phyloP scores from a whole-genome alignment of 2,329 filamentous ascomycete genomes.

The Sclerotinia sclerotiorum region DNA sequence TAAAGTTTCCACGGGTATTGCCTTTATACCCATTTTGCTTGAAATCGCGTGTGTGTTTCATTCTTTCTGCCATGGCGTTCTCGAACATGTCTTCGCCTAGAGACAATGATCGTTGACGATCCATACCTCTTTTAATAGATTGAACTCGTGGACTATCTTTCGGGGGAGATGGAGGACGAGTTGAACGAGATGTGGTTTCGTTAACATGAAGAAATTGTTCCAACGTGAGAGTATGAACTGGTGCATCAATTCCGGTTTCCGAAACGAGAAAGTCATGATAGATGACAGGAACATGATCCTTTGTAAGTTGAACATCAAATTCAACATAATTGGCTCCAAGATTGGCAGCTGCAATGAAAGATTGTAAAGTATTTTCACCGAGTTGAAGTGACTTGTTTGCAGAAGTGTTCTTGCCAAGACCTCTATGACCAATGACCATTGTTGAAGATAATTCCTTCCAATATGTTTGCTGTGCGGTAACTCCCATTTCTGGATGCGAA shows the following conservation, averaged over 20 bases:
- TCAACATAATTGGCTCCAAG: slow-evolving; percentile 76
- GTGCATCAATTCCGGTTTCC: slow-evolving; percentile 95
- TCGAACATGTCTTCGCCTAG: slow-evolving; percentile 36
- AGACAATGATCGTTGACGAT: slow-evolving; percentile 42
- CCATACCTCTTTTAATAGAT: slow-evolving; percentile 32
- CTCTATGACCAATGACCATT: slow-evolving; percentile 72
- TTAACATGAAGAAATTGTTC: slow-evolving; percentile 92
- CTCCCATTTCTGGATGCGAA: slow-evolving; percentile 87
- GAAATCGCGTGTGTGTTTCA: slow-evolving; percentile 96
- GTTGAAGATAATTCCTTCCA: slow-evolving; percentile 91
- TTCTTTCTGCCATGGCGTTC: slow-evolving; percentile 65
- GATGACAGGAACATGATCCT: slow-evolving; percentile 96
- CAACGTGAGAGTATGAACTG: slow-evolving; percentile 89
- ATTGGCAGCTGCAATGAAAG: slow-evolving; percentile 94
- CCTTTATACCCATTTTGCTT: slow-evolving; percentile 95
- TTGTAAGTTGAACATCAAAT: slow-evolving; percentile 95
- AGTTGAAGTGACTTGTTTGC: slow-evolving; percentile 85
- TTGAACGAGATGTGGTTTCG: slow-evolving; percentile 48
- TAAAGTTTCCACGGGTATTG: slow-evolving; percentile 90
- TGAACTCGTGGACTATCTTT: slow-evolving; percentile 33
- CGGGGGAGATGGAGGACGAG: slow-evolving; percentile 49
- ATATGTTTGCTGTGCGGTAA: slow-evolving; percentile 88
- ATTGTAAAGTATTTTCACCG: slow-evolving; percentile 93
- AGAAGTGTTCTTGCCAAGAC: slow-evolving; percentile 85
- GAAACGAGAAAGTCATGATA: slow-evolving; percentile 98